Evolutionary conservation across 148 eudicot genomes (phyloP), one percentile per base, ranked within the genome.

Genomic region (Salicornia ramosissima): DNA sequence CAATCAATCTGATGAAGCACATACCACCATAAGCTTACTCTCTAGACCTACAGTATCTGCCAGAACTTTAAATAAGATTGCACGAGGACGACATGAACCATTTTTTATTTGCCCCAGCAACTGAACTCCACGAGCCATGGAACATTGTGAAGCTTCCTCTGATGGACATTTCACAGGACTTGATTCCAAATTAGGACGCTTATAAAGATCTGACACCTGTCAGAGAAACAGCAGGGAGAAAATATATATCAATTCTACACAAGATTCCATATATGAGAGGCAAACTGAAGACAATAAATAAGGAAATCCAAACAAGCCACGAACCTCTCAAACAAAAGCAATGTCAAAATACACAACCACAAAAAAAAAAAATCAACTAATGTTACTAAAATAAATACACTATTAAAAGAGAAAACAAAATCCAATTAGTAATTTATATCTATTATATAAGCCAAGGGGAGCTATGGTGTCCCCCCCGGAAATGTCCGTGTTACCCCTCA

Each of bases 51-150:
- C 94, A 75, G 97, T 73, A 78, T 95, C 99, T 18, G 97, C 99
- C 67, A 95, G 85, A 76, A 91, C 90, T 83, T 95, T 95, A 71
- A 95, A 95, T 59, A 95, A 80, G 75, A 95, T 95, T 30, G 99
- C 96, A 75, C 99, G 90, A 78, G 97, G 91, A 66, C 96, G 92
- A 81, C 99, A 91, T n/a, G 96, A 86, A 76, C 97, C 97, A 74
- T 91, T 85, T 78, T 87, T 91, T 71, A 95, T 95, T 78, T 95
- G 97, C 49, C 99, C 99, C 63, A 91, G 80, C 88, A 95, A 67
- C 77, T 95, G 99, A 73, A 95, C 81, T 31, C 93, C 91, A 63
- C 84, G 81, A 78, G 69, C 78, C 36, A 79, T 81, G 57, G 80
- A 76, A 64, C 77, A 68, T 71, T 82, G 94, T 40, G 80, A 80